phyloP scores from a whole-genome alignment of 2,329 filamentous ascomycete species.

The Hymenoscyphus repandus region DNA sequence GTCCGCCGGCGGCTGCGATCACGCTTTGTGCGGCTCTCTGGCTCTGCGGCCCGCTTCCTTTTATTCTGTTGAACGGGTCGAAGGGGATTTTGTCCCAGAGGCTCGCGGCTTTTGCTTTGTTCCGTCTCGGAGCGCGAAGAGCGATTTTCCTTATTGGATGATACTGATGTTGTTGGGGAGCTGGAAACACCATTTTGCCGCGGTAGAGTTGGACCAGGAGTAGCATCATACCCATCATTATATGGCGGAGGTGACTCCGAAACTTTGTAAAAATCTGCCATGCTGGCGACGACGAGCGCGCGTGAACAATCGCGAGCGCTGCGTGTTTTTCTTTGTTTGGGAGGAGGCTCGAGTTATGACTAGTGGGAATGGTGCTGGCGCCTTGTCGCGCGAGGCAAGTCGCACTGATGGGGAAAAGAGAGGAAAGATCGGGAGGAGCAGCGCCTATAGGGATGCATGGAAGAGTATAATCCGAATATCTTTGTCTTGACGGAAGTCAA shows the following conservation, averaged over 20 bases:
- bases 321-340: neutral
- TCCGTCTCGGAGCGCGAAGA: conserved; percentile 23
- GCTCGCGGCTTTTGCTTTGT: conserved; percentile 39
- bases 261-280: conserved; percentile 14
- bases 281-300: neutral
- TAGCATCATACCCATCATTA: conserved; percentile 29
- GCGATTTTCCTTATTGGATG: conserved; percentile 47
- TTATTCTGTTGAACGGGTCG: conserved; percentile 12
- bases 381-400: neutral
- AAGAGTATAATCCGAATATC: no score
- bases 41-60: conserved; percentile 23
- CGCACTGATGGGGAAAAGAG: neutral
- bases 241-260: conserved; percentile 27
- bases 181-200: conserved; percentile 21
- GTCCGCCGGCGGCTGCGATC: conserved; percentile 24
- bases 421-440: neutral
- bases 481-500: no score
- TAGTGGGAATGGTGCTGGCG: neutral
- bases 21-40: conserved; percentile 16
- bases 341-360: neutral
- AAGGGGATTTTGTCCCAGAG: conserved; percentile 33
- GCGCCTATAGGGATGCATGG: no score
- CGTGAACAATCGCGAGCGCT: neutral
- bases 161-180: conserved; percentile 32
- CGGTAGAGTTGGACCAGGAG: conserved; percentile 22